phyloP scores from a whole-genome alignment of 768 basidiomycete species.

The Lactarius akahatsu region DNA sequence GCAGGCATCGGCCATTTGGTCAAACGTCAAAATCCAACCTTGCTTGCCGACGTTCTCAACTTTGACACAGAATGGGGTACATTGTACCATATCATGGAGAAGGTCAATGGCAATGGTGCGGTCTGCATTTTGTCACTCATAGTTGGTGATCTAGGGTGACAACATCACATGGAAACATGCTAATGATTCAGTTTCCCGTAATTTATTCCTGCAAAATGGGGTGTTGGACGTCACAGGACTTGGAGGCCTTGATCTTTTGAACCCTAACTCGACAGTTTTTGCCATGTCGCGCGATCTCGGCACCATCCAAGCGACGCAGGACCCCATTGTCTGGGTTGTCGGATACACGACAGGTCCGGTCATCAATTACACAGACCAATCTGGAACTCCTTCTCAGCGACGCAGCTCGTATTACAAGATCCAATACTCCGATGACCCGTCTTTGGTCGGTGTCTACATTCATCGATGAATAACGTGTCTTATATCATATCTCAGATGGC shows the following conservation, averaged over 20 bases:
- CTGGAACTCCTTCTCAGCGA: slow-evolving; percentile 41
- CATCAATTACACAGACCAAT: slow-evolving; percentile 35
- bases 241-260: too few species aligned
- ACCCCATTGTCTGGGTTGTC: slow-evolving; percentile 33
- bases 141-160: slow-evolving; percentile 7
- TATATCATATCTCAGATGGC: slow-evolving; percentile 37
- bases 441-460: slow-evolving; percentile 19
- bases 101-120: slow-evolving; percentile 11
- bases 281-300: slow-evolving; percentile 35
- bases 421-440: slow-evolving; percentile 38
- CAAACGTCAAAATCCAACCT: slow-evolving; percentile 6
- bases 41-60: slow-evolving; percentile 3
- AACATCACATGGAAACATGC: slow-evolving; percentile 26
- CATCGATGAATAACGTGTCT: background rate
- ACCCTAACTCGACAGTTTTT: slow-evolving; percentile 25
- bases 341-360: slow-evolving; percentile 34
- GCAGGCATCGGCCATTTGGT: slow-evolving; percentile 23
- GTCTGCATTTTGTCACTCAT: background rate
- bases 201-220: slow-evolving; percentile 27
- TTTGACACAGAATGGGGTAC: slow-evolving; percentile 27
- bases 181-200: slow-evolving; percentile 16
- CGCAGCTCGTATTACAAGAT: slow-evolving; percentile 45
- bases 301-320: slow-evolving; percentile 24
- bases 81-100: slow-evolving; percentile 24
- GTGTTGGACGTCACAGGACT: slow-evolving; percentile 18